These are phyloP conservation scores for Blastocystis sp. DNA, from an alignment of 352 stramenopile genomes.

Conservation along the genomic window DNA sequence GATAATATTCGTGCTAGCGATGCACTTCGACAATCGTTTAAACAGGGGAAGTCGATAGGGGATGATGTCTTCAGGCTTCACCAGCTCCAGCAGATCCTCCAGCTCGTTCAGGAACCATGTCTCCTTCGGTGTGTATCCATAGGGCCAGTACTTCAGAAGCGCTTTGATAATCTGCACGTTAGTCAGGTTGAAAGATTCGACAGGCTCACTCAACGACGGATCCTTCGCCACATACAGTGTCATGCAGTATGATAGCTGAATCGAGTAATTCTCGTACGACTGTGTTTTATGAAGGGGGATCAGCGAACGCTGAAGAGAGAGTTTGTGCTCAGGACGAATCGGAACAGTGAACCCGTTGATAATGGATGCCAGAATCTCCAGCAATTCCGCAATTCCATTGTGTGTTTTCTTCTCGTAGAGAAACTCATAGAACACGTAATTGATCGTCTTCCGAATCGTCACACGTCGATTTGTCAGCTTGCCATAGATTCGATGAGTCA, in stretches of 20 bases:
- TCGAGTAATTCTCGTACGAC: constrained; percentile 90
- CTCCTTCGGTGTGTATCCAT: constrained; percentile 65
- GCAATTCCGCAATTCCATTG: constrained; percentile 88
- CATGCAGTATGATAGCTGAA: constrained; percentile 98
- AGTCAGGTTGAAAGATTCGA: constrained; percentile 89
- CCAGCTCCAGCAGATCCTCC: constrained; percentile 93
- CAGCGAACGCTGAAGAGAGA: constrained; percentile 86
- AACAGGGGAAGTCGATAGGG: constrained; percentile 61
- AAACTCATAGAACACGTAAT: constrained; percentile 95
- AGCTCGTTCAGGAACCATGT: constrained; percentile 94
- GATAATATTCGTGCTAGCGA: constrained; percentile 64
- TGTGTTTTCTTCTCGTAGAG: constrained; percentile 91
- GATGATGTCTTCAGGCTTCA: constrained; percentile 74
- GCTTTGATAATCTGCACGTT: constrained; percentile 66
- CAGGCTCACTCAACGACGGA: constrained; percentile 85
- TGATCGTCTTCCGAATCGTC: constrained; percentile 93
- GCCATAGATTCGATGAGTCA: constrained; percentile 96
- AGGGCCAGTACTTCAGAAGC: constrained; percentile 65
- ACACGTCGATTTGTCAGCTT: constrained; percentile 97
- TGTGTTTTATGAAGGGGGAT: constrained; percentile 96
- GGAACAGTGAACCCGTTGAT: constrained; percentile 99
- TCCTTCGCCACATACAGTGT: constrained; percentile 99
- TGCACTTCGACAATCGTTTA: constrained; percentile 64
- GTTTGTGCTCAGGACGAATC: constrained; percentile 92
- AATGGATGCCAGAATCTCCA: constrained; percentile 96